These are phyloP conservation scores for Spatholobus suberectus DNA, from an alignment of 306 rosid species.

Conservation along the genomic window DNA sequence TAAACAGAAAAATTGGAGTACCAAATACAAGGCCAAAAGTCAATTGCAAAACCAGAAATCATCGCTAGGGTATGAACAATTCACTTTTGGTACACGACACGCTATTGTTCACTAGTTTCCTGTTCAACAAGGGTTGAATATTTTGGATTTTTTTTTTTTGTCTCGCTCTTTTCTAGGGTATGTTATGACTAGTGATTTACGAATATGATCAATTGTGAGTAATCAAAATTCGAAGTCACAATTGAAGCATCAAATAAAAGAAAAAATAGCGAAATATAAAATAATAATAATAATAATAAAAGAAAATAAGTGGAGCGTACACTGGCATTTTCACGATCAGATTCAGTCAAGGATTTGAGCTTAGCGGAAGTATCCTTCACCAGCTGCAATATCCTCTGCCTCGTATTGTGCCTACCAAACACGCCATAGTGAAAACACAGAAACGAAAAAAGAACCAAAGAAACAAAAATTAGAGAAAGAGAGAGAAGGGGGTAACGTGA, in stretches of 20 bases:
- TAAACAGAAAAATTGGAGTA: not conserved
- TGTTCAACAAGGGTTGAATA: not conserved
- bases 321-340: slow-evolving; percentile 50
- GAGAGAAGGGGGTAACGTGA: slow-evolving; percentile 6
- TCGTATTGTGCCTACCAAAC: slow-evolving; percentile 63
- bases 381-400: slow-evolving; percentile 69
- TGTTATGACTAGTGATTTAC: not conserved
- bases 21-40: slow-evolving; percentile 16
- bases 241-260: slow-evolving; percentile 21
- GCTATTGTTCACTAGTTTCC: not conserved
- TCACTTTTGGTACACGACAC: not conserved
- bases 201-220: slow-evolving; percentile 12
- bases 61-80: not conserved
- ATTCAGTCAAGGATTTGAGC: slow-evolving; percentile 65
- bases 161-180: not conserved
- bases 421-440: not conserved
- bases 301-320: slow-evolving; percentile 40
- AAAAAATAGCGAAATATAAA: not conserved
- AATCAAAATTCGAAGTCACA: slow-evolving; percentile 8
- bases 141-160: not conserved
- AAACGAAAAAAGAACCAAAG: not conserved
- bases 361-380: slow-evolving; percentile 82
- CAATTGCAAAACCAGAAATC: slow-evolving; percentile 3
- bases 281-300: not conserved
- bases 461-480: not conserved